Conservation (phyloP, 495 filamentous ascomycete species). For the Aspergillus campestris region DNA sequence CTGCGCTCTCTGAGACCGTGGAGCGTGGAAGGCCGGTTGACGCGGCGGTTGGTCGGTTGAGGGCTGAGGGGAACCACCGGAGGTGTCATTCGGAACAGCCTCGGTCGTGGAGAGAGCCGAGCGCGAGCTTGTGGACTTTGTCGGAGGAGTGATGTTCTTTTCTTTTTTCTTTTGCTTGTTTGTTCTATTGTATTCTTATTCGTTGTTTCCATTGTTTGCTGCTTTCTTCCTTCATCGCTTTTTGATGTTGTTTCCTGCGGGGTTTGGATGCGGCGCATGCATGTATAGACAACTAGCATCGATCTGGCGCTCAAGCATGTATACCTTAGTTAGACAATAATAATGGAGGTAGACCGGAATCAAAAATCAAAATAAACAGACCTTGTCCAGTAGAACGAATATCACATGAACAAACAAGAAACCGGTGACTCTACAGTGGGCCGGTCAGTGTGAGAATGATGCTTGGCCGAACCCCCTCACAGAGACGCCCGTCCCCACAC, state of each 20-base stretch:
- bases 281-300: neutral
- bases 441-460: too few relatives aligned
- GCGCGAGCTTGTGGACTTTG: conserved; percentile 32
- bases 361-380: neutral
- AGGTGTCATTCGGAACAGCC: conserved; percentile 38
- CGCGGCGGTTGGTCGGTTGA: conserved; percentile 5
- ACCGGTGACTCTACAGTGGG: too few relatives aligned
- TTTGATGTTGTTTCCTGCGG: neutral
- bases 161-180: neutral
- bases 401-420: too few relatives aligned
- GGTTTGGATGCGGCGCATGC: neutral
- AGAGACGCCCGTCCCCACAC: too few relatives aligned
- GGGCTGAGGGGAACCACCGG: conserved; percentile 24
- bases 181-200: neutral
- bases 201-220: neutral
- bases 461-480: too few relatives aligned
- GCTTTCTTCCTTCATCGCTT: neutral
- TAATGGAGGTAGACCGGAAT: neutral
- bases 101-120: conserved; percentile 33
- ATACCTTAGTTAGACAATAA: too few relatives aligned
- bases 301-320: neutral
- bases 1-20: neutral
- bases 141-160: conserved; percentile 17
- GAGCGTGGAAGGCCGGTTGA: neutral
- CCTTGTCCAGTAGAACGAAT: too few relatives aligned